phyloP scores from a whole-genome alignment of 805 yeast genomes.

The Saccharomyces eubayanus region DNA sequence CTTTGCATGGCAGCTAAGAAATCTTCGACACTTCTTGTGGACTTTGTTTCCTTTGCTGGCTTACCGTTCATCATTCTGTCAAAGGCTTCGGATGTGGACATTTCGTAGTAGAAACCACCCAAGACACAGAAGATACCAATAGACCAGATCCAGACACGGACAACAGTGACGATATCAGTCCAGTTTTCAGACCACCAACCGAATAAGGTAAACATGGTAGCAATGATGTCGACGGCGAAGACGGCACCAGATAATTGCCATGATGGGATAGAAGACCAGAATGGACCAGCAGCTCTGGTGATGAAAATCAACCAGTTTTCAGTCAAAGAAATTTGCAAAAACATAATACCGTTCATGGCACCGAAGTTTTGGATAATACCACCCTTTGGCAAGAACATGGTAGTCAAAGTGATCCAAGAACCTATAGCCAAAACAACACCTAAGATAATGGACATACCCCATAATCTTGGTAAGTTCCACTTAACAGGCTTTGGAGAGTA shows the following conservation, averaged over 20 bases:
- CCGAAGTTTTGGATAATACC: slow-evolving; percentile 97
- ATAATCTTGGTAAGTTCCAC: slow-evolving; percentile 93
- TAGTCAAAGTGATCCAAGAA: slow-evolving; percentile 90
- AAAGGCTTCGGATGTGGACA: slow-evolving; percentile 72
- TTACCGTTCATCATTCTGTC: slow-evolving; percentile 82
- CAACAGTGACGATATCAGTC: slow-evolving; percentile 92
- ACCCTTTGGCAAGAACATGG: slow-evolving; percentile 84
- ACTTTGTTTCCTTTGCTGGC: slow-evolving; percentile 49
- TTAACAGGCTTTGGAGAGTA: slow-evolving; percentile 87
- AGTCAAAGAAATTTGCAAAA: slow-evolving; percentile 89
- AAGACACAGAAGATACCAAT: slow-evolving; percentile 93
- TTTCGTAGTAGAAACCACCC: slow-evolving; percentile 93
- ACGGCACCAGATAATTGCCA: slow-evolving; percentile 97
- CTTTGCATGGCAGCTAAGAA: slow-evolving; percentile 81
- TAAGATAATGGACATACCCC: slow-evolving; percentile 91
- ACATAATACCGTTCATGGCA: slow-evolving; percentile 84
- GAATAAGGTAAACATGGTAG: slow-evolving; percentile 85
- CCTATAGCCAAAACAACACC: slow-evolving; percentile 84
- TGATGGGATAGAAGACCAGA: slow-evolving; percentile 94
- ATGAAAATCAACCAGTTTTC: slow-evolving; percentile 96
- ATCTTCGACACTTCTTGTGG: slow-evolving; percentile 68
- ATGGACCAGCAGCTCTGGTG: slow-evolving; percentile 95
- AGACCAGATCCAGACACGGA: slow-evolving; percentile 91
- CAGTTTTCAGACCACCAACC: slow-evolving; percentile 98
- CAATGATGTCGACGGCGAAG: slow-evolving; percentile 78